Percentiles rank a stretch among this genome's conserved stretches.
Evolutionary conservation across 2,329 filamentous ascomycete genomes (phyloP).

Genomic region (Thermoascus crustaceus): DNA sequence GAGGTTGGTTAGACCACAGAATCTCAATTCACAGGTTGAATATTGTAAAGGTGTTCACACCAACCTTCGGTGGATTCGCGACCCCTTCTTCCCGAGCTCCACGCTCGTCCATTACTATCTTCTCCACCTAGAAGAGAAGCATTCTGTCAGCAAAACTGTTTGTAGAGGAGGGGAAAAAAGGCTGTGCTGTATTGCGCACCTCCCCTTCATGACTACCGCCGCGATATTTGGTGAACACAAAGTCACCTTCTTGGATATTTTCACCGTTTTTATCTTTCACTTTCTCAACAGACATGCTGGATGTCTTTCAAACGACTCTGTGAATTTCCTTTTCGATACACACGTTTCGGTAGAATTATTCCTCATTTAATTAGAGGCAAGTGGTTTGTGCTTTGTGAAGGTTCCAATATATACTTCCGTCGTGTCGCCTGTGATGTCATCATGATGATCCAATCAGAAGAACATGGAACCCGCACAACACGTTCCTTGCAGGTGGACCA

Average conservation of each 20-base stretch:
- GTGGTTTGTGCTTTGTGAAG: too few relatives aligned
- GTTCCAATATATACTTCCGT: not conserved
- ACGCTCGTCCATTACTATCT: constrained; percentile 16
- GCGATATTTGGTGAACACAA: constrained; percentile 15
- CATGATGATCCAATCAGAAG: constrained; percentile 1
- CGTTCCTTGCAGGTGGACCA: too few relatives aligned
- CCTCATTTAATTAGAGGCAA: too few relatives aligned
- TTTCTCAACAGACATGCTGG: constrained; percentile 13
- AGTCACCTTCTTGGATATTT: constrained; percentile 15
- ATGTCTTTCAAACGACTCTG: not conserved
- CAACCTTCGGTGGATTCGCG: constrained; percentile 17
- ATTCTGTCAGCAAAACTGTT: not conserved
- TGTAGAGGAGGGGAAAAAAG: not conserved
- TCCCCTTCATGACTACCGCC: constrained; percentile 17
- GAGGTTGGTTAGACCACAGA: not conserved
- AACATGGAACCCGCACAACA: too few relatives aligned
- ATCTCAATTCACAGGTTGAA: not conserved
- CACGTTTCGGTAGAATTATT: not conserved
- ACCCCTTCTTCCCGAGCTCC: constrained; percentile 16
- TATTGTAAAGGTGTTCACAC: not conserved
- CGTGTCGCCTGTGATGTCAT: not conserved
- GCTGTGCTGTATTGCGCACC: constrained; percentile 8
- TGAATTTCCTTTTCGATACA: not conserved
- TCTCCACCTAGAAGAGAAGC: constrained; percentile 12
- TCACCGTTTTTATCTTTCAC: constrained; percentile 17